Evolutionary conservation across 2,329 filamentous ascomycete genomes (phyloP), one percentile per base, ranked within the genome.

Genomic region (Hysterium pulicare): DNA sequence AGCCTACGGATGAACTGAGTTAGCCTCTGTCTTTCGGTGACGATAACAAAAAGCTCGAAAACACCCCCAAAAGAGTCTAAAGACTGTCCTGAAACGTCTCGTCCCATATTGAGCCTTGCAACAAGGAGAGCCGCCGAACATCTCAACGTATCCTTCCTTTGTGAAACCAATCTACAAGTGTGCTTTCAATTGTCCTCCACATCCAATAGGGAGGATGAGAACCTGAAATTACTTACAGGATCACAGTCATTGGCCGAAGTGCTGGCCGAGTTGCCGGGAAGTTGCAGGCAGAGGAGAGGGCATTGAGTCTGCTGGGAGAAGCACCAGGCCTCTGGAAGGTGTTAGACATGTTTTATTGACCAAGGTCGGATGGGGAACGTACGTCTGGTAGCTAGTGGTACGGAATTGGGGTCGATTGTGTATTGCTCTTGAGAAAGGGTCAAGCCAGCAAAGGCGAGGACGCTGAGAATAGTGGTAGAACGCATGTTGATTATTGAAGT

Each of bases 281-380:
- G 75, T 64, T 89, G 83, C 38, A 79, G 68, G 75, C 86, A 90
- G 67, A 90, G 86, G 51, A 83, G 67, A 10, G 84, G 86, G 69
- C 86, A 90, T 40, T 78, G 75, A 54, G 74, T 72, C 51, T 59
- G 71, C 68, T 90, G 81, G 51, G 75, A 73, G 20, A 64, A 46
- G 66, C 86, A 91, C 86, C 86, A 91, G 9, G 61, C 58, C 45
- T 74, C 79, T 83, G 32, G 6, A 44, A 16, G 5, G 3, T 41
- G 52, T 66, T 44, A 64, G 63, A 41, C 20, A 31, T 15, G 21
- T 13, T 8, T 9, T 4, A 15, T 16, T 13, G 17, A 2, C 13
- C 23, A 3, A 13, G 24, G 19, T 33, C 28, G 38, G 30, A 26
- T 13, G 9, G 20, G 13, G 9, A 22, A 63, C 80, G 44, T 71